Evolutionary conservation across 352 stramenopile genomes (phyloP).

Genomic region (Salisapilia sapeloensis): DNA sequence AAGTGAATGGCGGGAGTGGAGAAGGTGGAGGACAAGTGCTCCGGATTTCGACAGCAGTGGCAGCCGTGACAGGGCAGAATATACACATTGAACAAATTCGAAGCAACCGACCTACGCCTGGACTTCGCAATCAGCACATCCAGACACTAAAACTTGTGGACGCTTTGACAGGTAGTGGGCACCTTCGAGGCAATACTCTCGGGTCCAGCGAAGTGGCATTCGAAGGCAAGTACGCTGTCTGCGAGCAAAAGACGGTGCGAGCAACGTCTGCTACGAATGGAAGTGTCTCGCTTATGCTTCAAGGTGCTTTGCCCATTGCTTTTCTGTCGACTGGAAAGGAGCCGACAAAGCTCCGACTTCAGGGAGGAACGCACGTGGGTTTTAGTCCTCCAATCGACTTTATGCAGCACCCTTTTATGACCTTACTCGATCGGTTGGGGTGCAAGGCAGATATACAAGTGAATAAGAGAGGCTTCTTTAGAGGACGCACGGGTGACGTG

Average conservation of each 20-base stretch:
- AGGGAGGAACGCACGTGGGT: constrained; percentile 34
- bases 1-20: constrained; percentile 30
- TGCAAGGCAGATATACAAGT: constrained; percentile 13
- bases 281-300: constrained; percentile 46
- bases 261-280: constrained; percentile 29
- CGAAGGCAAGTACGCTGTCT: constrained; percentile 4
- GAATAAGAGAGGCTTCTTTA: constrained; percentile 26
- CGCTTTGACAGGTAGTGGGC: constrained; percentile 10
- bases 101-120: constrained; percentile 43
- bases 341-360: constrained; percentile 12
- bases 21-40: constrained; percentile 85
- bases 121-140: constrained; percentile 73
- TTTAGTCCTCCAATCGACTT: constrained; percentile 56
- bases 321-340: constrained; percentile 9
- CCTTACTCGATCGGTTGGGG: constrained; percentile 26
- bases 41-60: constrained; percentile 58
- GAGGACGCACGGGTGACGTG: constrained; percentile 20
- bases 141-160: constrained; percentile 41
- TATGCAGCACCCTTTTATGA: constrained; percentile 20
- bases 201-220: constrained; percentile 27
- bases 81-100: constrained; percentile 70
- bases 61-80: constrained; percentile 30
- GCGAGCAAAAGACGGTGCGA: constrained; percentile 7
- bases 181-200: constrained; percentile 18
- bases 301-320: constrained; percentile 31